Conservation (phyloP, 1,284 basidiomycete genomes). For the Abortiporus biennis region DNA sequence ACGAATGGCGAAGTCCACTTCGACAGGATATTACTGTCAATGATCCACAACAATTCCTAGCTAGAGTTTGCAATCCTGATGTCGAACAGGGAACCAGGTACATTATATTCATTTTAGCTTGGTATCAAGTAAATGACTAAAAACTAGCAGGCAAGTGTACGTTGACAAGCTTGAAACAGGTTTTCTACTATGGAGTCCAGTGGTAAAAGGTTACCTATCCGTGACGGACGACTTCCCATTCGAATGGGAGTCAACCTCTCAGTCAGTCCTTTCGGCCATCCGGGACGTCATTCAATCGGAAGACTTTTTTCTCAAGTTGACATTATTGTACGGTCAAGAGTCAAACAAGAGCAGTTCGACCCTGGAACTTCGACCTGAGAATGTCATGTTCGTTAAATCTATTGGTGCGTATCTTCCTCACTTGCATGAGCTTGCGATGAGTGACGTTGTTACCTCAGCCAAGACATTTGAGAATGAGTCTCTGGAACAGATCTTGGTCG, state of each 20-base stretch:
- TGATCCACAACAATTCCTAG: conserved; percentile 42
- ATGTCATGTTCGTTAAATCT: conserved; percentile 63
- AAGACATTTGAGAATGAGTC: conserved; percentile 60
- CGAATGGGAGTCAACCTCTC: conserved; percentile 63
- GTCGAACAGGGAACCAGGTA: not conserved
- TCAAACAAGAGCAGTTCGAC: conserved; percentile 44
- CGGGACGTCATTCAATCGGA: conserved; percentile 39
- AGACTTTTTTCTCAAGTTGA: conserved; percentile 58
- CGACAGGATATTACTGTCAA: conserved; percentile 46
- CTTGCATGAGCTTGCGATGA: conserved; percentile 4
- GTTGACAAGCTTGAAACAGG: conserved; percentile 82
- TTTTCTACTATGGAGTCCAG: conserved; percentile 80
- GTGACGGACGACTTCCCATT: conserved; percentile 45
- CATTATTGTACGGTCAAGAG: conserved; percentile 69
- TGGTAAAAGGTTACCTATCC: conserved; percentile 64
- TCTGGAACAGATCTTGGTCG: conserved; percentile 46
- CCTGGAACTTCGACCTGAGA: conserved; percentile 59
- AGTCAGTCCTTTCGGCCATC: conserved; percentile 56
- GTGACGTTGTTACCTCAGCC: conserved; percentile 30
- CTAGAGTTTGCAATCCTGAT: conserved; percentile 30
- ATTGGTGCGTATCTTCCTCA: conserved; percentile 39
- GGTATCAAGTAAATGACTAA: conserved; percentile 11
- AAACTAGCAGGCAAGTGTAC: conserved; percentile 43
- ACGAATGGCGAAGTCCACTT: conserved; percentile 77
- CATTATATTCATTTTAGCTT: conserved; percentile 22